Conservation (phyloP, 805 yeast species). For the Sugiyamaella floridensis region DNA sequence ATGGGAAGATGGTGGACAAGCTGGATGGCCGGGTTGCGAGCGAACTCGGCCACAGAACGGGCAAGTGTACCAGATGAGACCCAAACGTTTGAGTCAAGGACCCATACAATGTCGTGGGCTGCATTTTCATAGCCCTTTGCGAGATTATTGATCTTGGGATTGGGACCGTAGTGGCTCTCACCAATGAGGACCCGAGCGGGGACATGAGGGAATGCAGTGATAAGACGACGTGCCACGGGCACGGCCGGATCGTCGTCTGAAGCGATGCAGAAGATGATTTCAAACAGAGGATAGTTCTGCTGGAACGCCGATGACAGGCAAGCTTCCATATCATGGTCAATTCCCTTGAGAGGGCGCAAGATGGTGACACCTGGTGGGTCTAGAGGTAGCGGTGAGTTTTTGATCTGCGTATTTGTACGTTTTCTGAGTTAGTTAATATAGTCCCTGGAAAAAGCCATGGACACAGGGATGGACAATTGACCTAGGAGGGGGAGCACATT, state of each 20-base stretch:
- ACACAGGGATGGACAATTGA: no score
- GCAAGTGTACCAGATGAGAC: slow-evolving; percentile 55
- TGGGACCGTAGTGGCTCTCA: slow-evolving; percentile 56
- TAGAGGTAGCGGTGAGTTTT: background rate
- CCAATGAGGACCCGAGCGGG: slow-evolving; percentile 56
- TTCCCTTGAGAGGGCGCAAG: slow-evolving; percentile 74
- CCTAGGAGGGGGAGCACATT: no score
- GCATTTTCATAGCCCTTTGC: slow-evolving; percentile 73
- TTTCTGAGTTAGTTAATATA: background rate
- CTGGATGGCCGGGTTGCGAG: slow-evolving; percentile 39
- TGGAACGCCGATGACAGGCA: slow-evolving; percentile 63
- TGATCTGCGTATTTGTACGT: background rate
- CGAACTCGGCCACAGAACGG: slow-evolving; percentile 50
- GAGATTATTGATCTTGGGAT: slow-evolving; percentile 81
- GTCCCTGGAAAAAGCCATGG: no score
- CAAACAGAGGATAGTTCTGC: slow-evolving; percentile 66
- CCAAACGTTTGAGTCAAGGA: slow-evolving; percentile 82
- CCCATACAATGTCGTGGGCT: slow-evolving; percentile 70
- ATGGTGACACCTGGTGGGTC: slow-evolving; percentile 56
- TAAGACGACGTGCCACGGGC: slow-evolving; percentile 45
- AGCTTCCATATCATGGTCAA: slow-evolving; percentile 64
- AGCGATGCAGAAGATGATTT: slow-evolving; percentile 72
- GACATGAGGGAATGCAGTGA: slow-evolving; percentile 45
- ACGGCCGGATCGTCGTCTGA: slow-evolving; percentile 57
- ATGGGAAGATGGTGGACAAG: slow-evolving; percentile 77